Evolutionary conservation across 2,329 filamentous ascomycete genomes (phyloP).

Genomic region (Pseudocercospora pini-densiflorae): DNA sequence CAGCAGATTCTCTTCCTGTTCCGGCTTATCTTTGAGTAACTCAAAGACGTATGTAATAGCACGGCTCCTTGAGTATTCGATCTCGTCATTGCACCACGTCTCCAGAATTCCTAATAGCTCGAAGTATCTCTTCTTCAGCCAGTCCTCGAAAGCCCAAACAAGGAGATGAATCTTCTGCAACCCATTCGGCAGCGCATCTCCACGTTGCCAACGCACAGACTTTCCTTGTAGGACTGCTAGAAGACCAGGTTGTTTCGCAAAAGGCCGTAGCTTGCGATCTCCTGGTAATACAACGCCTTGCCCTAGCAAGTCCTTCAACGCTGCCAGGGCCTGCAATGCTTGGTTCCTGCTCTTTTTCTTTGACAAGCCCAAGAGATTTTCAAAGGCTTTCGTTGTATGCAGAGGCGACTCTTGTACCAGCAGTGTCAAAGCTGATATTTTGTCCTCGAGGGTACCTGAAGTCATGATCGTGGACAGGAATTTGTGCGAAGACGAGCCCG

Average conservation of each 20-base stretch:
- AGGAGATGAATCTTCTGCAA: conserved; percentile 80
- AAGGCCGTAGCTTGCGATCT: conserved; percentile 79
- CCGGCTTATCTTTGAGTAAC: conserved; percentile 90
- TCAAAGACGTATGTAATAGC: conserved; percentile 92
- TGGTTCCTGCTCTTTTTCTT: conserved; percentile 92
- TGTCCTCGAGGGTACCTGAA: conserved; percentile 94
- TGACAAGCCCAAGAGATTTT: conserved; percentile 80
- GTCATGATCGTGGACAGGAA: conserved; percentile 98
- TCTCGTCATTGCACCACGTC: conserved; percentile 91
- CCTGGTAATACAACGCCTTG: conserved; percentile 83
- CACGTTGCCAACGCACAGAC: conserved; percentile 66
- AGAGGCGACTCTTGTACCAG: conserved; percentile 95
- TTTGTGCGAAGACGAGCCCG: conserved; percentile 85
- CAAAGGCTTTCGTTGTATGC: conserved; percentile 88
- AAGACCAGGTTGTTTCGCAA: conserved; percentile 78
- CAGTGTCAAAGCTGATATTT: conserved; percentile 91
- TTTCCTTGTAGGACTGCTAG: conserved; percentile 70
- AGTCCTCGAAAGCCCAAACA: conserved; percentile 90
- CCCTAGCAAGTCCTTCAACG: conserved; percentile 91
- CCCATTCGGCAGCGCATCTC: conserved; percentile 73
- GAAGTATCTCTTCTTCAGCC: conserved; percentile 93
- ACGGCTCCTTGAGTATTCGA: conserved; percentile 87
- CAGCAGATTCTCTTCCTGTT: conserved; percentile 93
- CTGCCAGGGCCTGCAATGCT: conserved; percentile 88
- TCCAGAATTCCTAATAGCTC: conserved; percentile 90